Evolutionary conservation across 768 basidiomycete genomes (phyloP), one percentile per base, ranked within the genome.

Genomic region (Exidia glandulosa): DNA sequence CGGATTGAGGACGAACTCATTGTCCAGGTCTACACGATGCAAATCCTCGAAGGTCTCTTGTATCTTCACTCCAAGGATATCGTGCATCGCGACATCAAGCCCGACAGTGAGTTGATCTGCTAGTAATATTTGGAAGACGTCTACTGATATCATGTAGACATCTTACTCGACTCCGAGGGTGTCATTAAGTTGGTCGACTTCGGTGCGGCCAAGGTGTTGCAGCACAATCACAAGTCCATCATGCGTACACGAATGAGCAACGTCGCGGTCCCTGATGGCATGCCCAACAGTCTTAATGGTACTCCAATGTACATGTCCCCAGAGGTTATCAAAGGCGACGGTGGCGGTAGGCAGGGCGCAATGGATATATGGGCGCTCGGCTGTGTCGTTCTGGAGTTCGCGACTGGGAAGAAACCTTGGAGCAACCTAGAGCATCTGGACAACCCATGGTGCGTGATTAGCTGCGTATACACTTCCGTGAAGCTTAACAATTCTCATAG

Each of bases 221-320:
- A 89, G 3, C 94, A 87, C 73, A 88, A 94, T 68, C 84, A 88
- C 66, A 85, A 86, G 56, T 87, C 94, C 2, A 80, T 96, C 66
- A 78, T 82, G 66, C 79, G 84, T 56, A 81, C 87, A 14, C 84
- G 89, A 32, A 83, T 86, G 30, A 74, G 73, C 6, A 67, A 78
- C 59, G 67, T 73, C n/a, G 66, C 67, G 25, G 65, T 63, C n/a
- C 45, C 69, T 1, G 60, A 79, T 29, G 82, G 79, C 34, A 77
- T 86, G 73, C 85, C 85, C 69, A 94, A 93, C 73, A 90, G 89
- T 65, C 75, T 99, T 33, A 96, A 94, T 1, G 95, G 94, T 19
- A 99, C 96, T 13, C 96, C 96, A 0, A 98, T 98, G 95, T 98
- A 99, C 72, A 97, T 99, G 92, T 96, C 94, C 4, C 96, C 96